Evolutionary conservation across 495 filamentous ascomycete genomes (phyloP).

Genomic region (Chaetomium fimeti): DNA sequence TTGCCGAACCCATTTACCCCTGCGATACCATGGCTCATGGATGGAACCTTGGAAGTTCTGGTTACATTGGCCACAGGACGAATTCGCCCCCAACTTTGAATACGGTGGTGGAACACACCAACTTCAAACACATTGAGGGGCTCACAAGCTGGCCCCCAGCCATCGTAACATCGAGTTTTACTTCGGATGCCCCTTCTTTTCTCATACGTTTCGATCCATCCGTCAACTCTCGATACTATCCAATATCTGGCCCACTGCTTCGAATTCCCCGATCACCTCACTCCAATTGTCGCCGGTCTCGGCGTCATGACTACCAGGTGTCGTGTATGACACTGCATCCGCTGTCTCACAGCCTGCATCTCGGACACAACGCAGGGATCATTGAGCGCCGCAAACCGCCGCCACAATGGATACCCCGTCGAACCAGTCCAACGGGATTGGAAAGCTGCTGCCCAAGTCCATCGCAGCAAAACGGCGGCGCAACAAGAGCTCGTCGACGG

Average conservation of each 20-base stretch:
- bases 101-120: background rate
- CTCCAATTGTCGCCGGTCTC: background rate
- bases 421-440: slow-evolving; percentile 40
- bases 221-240: background rate
- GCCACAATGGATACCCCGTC: slow-evolving; percentile 35
- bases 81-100: too few species aligned
- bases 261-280: background rate
- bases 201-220: background rate
- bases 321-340: slow-evolving; percentile 14
- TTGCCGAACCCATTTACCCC: too few species aligned
- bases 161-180: background rate
- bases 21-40: too few species aligned
- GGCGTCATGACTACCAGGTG: slow-evolving; percentile 9
- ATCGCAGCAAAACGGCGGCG: slow-evolving; percentile 46
- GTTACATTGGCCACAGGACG: too few species aligned
- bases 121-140: slow-evolving; percentile 6
- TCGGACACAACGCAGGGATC: background rate
- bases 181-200: background rate
- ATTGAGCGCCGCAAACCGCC: background rate
- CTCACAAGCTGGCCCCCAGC: background rate
- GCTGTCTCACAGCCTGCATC: background rate
- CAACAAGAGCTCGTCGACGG: slow-evolving; percentile 36
- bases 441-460: slow-evolving; percentile 50
- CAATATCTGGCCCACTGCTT: background rate
- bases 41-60: too few species aligned